phyloP scores from a whole-genome alignment of 257 asterid genomes.

The Galeopsis tetrahit region DNA sequence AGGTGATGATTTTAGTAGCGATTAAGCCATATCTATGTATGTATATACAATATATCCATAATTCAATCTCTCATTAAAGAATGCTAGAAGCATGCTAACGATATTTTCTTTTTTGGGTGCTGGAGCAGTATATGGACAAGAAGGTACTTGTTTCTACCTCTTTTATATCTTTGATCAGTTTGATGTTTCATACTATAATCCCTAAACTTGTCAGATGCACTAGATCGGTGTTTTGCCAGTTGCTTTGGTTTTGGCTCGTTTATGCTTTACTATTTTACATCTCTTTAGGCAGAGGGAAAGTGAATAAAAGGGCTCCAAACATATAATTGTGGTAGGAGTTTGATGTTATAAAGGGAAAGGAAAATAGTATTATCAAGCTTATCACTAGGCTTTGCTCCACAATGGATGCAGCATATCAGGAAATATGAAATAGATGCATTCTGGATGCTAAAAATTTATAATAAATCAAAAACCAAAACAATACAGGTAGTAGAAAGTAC shows the following conservation, averaged over 20 bases:
- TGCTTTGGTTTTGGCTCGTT: neutral
- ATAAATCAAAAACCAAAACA: neutral
- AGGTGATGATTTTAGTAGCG: no score
- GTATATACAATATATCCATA: neutral
- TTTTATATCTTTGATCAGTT: neutral
- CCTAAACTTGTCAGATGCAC: neutral
- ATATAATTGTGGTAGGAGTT: neutral
- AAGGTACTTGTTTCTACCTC: constrained; percentile 57
- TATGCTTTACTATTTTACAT: neutral
- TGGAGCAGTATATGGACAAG: constrained; percentile 78
- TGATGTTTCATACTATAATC: neutral
- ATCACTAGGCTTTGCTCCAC: neutral
- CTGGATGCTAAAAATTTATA: neutral
- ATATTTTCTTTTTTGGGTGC: constrained; percentile 29
- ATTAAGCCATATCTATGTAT: no score
- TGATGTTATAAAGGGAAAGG: neutral
- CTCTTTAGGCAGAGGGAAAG: neutral
- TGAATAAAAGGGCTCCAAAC: neutral
- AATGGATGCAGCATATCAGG: neutral
- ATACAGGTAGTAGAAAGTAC: neutral
- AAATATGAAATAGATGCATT: neutral
- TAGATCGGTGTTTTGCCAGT: neutral
- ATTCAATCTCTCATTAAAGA: constrained; percentile 4
- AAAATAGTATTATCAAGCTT: neutral
- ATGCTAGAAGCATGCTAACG: constrained; percentile 37